Evolutionary conservation across 2,329 filamentous ascomycete genomes (phyloP).

Genomic region (Didymella lethalis): DNA sequence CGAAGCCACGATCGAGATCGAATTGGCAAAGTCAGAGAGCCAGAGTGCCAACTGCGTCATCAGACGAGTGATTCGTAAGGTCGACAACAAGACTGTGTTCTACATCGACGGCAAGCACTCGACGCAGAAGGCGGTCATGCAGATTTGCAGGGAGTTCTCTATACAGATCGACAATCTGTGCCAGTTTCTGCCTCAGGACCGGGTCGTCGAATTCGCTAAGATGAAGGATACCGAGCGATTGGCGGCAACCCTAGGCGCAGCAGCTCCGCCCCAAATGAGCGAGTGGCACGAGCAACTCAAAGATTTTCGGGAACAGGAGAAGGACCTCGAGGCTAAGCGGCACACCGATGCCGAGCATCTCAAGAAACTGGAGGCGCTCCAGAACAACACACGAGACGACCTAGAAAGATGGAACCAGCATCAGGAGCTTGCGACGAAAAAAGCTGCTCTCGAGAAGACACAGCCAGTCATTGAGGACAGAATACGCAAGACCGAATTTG

Average conservation of each 20-base stretch:
- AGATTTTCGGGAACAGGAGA: conserved; percentile 72
- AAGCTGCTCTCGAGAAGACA: conserved; percentile 70
- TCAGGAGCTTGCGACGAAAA: conserved; percentile 68
- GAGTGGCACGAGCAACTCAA: conserved; percentile 80
- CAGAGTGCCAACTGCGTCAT: conserved; percentile 75
- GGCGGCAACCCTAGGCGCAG: conserved; percentile 85
- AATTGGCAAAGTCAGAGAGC: conserved; percentile 71
- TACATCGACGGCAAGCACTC: conserved; percentile 73
- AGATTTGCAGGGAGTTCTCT: conserved; percentile 73
- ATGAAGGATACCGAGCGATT: conserved; percentile 83
- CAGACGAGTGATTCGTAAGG: conserved; percentile 76
- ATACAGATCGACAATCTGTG: conserved; percentile 99
- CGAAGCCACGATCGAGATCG: conserved; percentile 86
- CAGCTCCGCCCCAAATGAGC: conserved; percentile 81
- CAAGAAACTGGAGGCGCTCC: conserved; percentile 73
- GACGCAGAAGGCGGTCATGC: conserved; percentile 69
- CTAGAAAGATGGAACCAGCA: conserved; percentile 84
- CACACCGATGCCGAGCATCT: conserved; percentile 69
- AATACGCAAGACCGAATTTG: conserved; percentile 59
- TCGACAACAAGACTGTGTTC: conserved; percentile 83
- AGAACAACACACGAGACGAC: conserved; percentile 77
- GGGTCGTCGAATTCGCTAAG: conserved; percentile 90
- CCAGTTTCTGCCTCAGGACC: conserved; percentile 95
- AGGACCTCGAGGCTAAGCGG: conserved; percentile 66
- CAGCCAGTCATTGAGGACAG: conserved; percentile 72